Evolutionary conservation across 2,329 filamentous ascomycete genomes (phyloP).

Genomic region (Acarospora socialis): DNA sequence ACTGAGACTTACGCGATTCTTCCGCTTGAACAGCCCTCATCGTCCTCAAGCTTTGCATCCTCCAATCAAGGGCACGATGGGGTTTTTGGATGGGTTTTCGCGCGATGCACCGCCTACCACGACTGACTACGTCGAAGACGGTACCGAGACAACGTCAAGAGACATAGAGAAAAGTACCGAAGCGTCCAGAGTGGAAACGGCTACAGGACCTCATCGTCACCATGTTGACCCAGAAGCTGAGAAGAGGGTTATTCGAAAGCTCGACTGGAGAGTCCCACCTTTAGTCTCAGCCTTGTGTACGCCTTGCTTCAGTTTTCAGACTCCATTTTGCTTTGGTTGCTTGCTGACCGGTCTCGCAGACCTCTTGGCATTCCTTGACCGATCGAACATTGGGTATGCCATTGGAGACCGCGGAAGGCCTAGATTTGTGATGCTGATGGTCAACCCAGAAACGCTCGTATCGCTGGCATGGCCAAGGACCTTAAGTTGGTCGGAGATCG

Average conservation of each 20-base stretch:
- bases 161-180: slow-evolving; percentile 1
- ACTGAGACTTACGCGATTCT: no score
- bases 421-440: slow-evolving; percentile 1
- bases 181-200: neutral
- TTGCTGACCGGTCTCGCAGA: slow-evolving; percentile 4
- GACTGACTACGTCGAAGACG: slow-evolving; percentile 7
- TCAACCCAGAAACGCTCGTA: slow-evolving; percentile 34
- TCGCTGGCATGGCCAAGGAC: slow-evolving; percentile 38
- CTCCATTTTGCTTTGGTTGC: neutral
- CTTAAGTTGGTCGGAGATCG: slow-evolving; percentile 32
- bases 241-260: slow-evolving; percentile 10
- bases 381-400: slow-evolving; percentile 11
- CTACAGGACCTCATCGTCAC: slow-evolving; percentile 2
- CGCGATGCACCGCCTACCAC: slow-evolving; percentile 7
- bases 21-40: no score
- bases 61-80: no score
- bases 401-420: no score
- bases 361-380: slow-evolving; percentile 12
- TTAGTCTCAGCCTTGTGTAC: slow-evolving; percentile 10
- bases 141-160: neutral
- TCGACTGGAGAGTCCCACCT: slow-evolving; percentile 11
- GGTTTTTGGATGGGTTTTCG: slow-evolving; percentile 4
- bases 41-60: no score
- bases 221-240: slow-evolving; percentile 9
- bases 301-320: neutral